Conservation (phyloP, 495 filamentous ascomycete species). For the Alectoria sarmentosa region DNA sequence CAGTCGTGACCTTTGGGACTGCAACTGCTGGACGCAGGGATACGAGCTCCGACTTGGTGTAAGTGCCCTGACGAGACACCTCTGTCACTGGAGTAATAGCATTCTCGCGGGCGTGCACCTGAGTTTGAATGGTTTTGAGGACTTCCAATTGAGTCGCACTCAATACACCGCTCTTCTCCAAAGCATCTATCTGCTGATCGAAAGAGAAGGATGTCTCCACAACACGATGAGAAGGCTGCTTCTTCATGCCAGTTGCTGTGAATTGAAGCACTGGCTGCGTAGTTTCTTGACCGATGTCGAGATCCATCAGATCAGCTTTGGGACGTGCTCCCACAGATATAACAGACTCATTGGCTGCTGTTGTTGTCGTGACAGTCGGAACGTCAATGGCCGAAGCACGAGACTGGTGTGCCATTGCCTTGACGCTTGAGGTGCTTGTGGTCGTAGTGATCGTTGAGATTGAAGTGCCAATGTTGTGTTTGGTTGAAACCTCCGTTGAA, state of each 20-base stretch:
- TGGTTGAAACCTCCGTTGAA: not conserved
- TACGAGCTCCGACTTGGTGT: not conserved
- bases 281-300: not conserved
- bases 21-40: not conserved
- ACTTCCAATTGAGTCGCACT: not conserved
- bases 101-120: not conserved
- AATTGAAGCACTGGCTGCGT: constrained; percentile 9
- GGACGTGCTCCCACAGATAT: not conserved
- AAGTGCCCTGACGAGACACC: not conserved
- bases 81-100: not conserved
- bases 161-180: not conserved
- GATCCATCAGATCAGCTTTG: constrained; percentile 4
- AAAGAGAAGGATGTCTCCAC: not conserved
- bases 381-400: not conserved
- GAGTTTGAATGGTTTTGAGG: not conserved
- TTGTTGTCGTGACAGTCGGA: not conserved
- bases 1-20: not conserved
- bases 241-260: not conserved
- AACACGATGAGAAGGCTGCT: not conserved
- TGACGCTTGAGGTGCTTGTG: not conserved
- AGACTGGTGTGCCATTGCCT: not conserved
- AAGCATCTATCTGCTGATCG: not conserved
- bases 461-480: not conserved
- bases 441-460: not conserved
- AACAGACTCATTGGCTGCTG: not conserved